These are phyloP conservation scores for Acephala macrosclerotiorum DNA, from an alignment of 2,329 filamentous ascomycete species.

Conservation along the genomic window DNA sequence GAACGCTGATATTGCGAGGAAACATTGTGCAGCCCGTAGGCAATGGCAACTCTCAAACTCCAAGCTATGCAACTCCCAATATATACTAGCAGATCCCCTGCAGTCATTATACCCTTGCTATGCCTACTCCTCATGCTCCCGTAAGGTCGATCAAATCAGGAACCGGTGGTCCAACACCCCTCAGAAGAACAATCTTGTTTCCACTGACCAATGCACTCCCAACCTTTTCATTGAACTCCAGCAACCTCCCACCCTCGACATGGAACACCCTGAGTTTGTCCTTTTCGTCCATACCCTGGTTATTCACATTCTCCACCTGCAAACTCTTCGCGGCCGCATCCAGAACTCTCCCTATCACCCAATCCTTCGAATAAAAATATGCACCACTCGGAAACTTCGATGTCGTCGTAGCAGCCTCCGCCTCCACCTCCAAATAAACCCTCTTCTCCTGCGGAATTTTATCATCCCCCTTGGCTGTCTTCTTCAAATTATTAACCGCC, in stretches of 20 bases:
- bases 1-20: not conserved
- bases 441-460: conserved; percentile 83
- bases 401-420: conserved; percentile 83
- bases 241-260: conserved; percentile 84
- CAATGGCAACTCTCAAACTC: conserved; percentile 12
- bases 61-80: conserved; percentile 17
- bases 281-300: conserved; percentile 76
- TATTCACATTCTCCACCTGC: conserved; percentile 86
- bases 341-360: conserved; percentile 86
- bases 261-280: conserved; percentile 89
- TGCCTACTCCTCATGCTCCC: conserved; percentile 16
- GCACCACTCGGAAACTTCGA: conserved; percentile 83
- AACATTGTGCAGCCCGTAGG: not conserved
- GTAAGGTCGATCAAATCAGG: conserved; percentile 70
- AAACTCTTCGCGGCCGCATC: conserved; percentile 80
- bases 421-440: conserved; percentile 91
- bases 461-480: conserved; percentile 87
- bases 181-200: conserved; percentile 87
- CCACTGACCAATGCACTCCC: conserved; percentile 77
- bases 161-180: conserved; percentile 81
- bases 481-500: conserved; percentile 81
- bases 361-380: conserved; percentile 83
- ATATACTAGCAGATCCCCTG: not conserved
- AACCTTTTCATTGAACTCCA: conserved; percentile 90
- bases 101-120: not conserved